A percentile compares a stretch with the other conserved stretches of the same genome.
Conservation (phyloP, 495 filamentous ascomycete genomes). For the Xylaria telfairii region DNA sequence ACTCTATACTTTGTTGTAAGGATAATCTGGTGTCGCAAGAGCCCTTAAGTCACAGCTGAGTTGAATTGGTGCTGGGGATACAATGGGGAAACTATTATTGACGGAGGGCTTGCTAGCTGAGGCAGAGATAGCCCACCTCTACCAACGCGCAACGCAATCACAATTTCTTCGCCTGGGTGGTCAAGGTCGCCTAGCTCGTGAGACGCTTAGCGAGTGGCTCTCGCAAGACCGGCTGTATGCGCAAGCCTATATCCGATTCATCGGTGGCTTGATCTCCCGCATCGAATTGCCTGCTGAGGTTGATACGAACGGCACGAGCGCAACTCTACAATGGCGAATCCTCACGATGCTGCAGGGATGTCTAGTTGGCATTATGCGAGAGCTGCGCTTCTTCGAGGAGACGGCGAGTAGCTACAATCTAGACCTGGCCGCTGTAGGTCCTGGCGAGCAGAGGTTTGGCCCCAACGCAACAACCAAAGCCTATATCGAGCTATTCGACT, state of each 20-base stretch:
- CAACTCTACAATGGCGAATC: constrained; percentile 55
- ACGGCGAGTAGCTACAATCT: constrained; percentile 67
- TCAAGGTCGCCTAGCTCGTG: constrained; percentile 62
- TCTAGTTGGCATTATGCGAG: constrained; percentile 68
- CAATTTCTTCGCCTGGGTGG: constrained; percentile 74
- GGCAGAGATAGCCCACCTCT: constrained; percentile 37
- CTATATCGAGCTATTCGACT: constrained; percentile 47
- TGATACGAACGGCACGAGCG: constrained; percentile 35
- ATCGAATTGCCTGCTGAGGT: constrained; percentile 58
- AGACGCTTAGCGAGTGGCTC: constrained; percentile 69
- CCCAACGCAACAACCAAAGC: constrained; percentile 35
- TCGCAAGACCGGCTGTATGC: constrained; percentile 78
- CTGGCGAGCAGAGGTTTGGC: constrained; percentile 37
- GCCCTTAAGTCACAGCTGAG: constrained; percentile 37
- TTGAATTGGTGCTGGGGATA: constrained; percentile 3
- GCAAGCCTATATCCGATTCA: constrained; percentile 73
- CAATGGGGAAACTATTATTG: constrained; percentile 48
- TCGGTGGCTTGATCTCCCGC: constrained; percentile 68
- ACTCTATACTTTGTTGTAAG: background rate
- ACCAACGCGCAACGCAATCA: constrained; percentile 65
- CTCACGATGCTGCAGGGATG: constrained; percentile 66
- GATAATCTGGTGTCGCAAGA: background rate
- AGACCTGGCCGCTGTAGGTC: constrained; percentile 50
- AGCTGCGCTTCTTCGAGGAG: constrained; percentile 72
- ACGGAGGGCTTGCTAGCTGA: constrained; percentile 58